Evolutionary conservation across 2,329 filamentous ascomycete species (phyloP).

Genomic region (Corynespora cassiicola): DNA sequence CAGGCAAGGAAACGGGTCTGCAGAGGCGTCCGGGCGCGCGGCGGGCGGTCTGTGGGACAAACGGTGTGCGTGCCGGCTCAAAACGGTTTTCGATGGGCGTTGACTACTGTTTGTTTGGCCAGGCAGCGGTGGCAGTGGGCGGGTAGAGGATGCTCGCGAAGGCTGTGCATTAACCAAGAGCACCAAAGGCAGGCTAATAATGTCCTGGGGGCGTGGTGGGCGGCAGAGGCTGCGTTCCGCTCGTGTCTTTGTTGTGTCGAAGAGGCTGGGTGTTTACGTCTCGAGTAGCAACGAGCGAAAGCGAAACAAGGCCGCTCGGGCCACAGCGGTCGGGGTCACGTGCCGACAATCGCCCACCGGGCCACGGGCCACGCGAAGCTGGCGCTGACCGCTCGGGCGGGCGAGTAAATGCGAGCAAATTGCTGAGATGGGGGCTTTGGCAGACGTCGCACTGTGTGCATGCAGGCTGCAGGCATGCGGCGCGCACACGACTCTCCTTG

Average conservation of each 20-base stretch:
- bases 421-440: too few relatives aligned
- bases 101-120: conserved; percentile 23
- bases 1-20: not conserved
- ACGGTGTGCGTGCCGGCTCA: conserved; percentile 7
- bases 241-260: conserved; percentile 32
- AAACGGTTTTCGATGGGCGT: conserved; percentile 4
- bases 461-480: too few relatives aligned
- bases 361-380: too few relatives aligned
- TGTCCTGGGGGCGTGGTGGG: conserved; percentile 24
- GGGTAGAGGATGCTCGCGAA: conserved; percentile 1
- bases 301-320: too few relatives aligned
- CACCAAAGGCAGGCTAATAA: conserved; percentile 21
- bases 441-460: too few relatives aligned
- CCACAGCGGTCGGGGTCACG: too few relatives aligned
- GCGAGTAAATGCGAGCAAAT: too few relatives aligned
- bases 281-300: conserved; percentile 25
- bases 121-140: conserved; percentile 14
- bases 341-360: too few relatives aligned
- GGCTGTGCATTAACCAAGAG: conserved; percentile 5
- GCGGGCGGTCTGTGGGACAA: not conserved
- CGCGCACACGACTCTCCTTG: too few relatives aligned
- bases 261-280: conserved; percentile 25
- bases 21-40: not conserved
- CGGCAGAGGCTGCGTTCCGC: conserved; percentile 20
- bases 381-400: too few relatives aligned